Evolutionary conservation across 306 rosid species (phyloP), one percentile per base, ranked within the genome.

Genomic region (Cucurbita pepo): DNA sequence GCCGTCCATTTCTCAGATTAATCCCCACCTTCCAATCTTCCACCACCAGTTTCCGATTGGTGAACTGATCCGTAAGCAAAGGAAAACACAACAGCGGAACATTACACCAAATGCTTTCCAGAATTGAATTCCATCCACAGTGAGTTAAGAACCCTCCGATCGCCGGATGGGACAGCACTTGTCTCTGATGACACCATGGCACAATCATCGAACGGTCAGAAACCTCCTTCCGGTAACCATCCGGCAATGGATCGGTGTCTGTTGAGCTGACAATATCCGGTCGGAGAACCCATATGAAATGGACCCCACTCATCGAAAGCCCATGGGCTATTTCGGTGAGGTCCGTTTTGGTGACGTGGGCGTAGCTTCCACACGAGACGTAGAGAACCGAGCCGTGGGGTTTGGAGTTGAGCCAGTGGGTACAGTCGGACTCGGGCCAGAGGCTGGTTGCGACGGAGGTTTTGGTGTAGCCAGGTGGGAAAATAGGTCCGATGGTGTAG

Each of bases 41-140:
- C 5, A 86, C 90, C n/a, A 81, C 85, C 63, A 86, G 18, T 64
- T 84, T 86, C n/a, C 89, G 41, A 51, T 86, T 88, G 2, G 94
- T 88, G 79, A 84, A 81, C 16, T 86, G 94, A 73, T 88, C 91
- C 0, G 86, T 84, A 19, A 71, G 67, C 15, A 86, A 38, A 9
- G 94, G 87, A 51, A 81, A 88, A 45, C 94, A 88, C 54, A 88
- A 14, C 5, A 86, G 21, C 2, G 95, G 88, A 10, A 83, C 79
- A 40, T 69, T 43, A 7, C 82, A 79, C 89, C 95, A 84, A 34
- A 86, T 56, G 11, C 86, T 80, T 59, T 86, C 91, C 38, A 88
- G 30, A 36, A 87, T 81, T 0, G 90, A 86, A 40, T 88, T 88
- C 94, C 90, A 86, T 4, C 90, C 94, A 16, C 90, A 88, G 40